Base-by-base conservation (phyloP, 345 rosid species). In the Gossypium anomalum region DNA sequence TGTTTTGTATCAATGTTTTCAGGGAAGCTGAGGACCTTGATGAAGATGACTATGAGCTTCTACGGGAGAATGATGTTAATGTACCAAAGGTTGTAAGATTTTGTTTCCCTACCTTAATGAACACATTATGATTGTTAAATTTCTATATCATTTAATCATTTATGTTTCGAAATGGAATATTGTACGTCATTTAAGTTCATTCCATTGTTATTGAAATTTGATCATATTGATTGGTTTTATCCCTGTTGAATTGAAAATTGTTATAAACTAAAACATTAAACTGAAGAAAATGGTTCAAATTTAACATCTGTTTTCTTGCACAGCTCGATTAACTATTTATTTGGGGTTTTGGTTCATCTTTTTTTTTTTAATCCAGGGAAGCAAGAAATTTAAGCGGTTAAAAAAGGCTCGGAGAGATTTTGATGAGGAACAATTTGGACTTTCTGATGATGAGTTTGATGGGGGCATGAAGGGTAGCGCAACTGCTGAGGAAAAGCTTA, bases 1-100 rank as follows among this genome's bases (percentile, higher is more conserved):
- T 56, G 56, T 61, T 76, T 49, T 72, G 8, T 76, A 71, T 74
- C 60, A 47, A 72, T 68, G 11, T 69, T 76, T 47, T 44, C 70
- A 95, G 99, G 83, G 94, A 86, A 78, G 71, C 82, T 7, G 98
- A 85, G 67, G 92, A 89, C 60, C 99, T 95, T 63, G 99, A 93
- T 78, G 99, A 95, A 81, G 99, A 95, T 74, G 99, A 95, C 70
- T 95, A 95, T 70, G 93, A 89, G 74, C 97, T 95, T 29, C 94
- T 95, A 51, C 88, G 92, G 52, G 99, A 95, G 71, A 95, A 93
- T 78, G 89, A 94, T 76, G 88, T 87, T 57, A 88, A 87, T 55
- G 80, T 92, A 56, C 89, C 97, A 10, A 90, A 89, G 84, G 97
- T 90, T 84, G 74, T 75, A 66, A 64, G 23, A 12, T 76, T 51